Evolutionary conservation across 208 protist species (phyloP), one percentile per base, ranked within the genome.

Genomic region (Leishmania aethiopica): DNA sequence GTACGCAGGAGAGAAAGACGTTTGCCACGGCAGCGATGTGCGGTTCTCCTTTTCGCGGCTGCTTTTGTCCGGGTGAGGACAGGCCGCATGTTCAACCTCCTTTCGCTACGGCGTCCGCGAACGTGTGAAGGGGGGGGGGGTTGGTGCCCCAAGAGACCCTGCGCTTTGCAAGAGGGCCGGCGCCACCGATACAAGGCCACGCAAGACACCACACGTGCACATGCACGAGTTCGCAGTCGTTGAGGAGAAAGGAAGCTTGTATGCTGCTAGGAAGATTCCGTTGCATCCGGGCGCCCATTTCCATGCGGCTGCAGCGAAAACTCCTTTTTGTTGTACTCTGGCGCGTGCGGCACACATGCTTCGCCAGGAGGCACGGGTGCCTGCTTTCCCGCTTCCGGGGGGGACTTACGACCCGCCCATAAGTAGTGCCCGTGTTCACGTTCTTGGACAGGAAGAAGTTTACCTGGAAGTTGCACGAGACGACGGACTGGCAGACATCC

Each of bases 371-470:
- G 60, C 47, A 74, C 59, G 32, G 62, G 40, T 60, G 57, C 80
- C 42, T 19, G 76, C 2, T 17, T 45, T 53, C 59, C 79, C 49
- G 32, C 70, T 6, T 40, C 71, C 32, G 32, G 78, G 1, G 80
- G n/a, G 55, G 78, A 57, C 84, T 96, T 96, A 40, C 94, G 55
- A 1, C 94, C 94, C 2, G 91, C 79, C 94, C 94, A 97, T 72
- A 97, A 91, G 83, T 97, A 97, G 78, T 97, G 94, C 69, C 94
- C 0, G 94, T 95, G 76, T 96, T 88, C 40, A 95, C 19, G 49
- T 69, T 82, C 42, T 82, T 85, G 35, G 92, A 90, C 13, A 97
- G 87, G 37, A 74, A 80, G 45, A 95, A 97, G 73, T 88, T 89
- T 32, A 97, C 75, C 71, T 97, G 90, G 28, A 97, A 83, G 45